A percentile compares a stretch with the other conserved stretches of the same genome.
phyloP scores from a whole-genome alignment of 1,284 basidiomycete genomes.

The Fomitiporia mediterranea region DNA sequence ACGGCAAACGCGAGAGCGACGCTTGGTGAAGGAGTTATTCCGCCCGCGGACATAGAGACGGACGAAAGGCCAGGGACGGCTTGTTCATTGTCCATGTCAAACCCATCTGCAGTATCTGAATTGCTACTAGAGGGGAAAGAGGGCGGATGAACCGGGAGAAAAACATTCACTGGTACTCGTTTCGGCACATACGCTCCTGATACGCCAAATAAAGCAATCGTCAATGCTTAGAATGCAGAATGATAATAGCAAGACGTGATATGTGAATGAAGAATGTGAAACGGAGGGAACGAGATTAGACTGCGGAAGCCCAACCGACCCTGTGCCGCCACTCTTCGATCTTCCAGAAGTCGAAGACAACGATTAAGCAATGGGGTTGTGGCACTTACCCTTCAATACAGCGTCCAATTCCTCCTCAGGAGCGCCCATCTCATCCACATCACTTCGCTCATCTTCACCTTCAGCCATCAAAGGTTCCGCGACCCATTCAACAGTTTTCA shows the following conservation, averaged over 20 bases:
- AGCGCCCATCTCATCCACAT: conserved; percentile 27
- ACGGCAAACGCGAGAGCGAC: conserved; percentile 6
- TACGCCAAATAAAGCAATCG: too few relatives aligned
- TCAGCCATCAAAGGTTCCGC: conserved; percentile 36
- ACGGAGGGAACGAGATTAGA: background rate
- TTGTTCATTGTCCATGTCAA: conserved; percentile 8
- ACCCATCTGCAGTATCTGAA: background rate
- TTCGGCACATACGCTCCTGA: conserved; percentile 14
- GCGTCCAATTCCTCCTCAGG: conserved; percentile 54
- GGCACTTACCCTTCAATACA: conserved; percentile 16
- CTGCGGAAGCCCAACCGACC: background rate
- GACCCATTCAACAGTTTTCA: conserved; percentile 54
- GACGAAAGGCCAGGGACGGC: conserved; percentile 14
- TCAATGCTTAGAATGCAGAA: too few relatives aligned
- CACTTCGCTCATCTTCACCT: conserved; percentile 25
- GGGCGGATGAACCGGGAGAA: conserved; percentile 8
- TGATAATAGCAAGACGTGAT: too few relatives aligned
- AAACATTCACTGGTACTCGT: conserved; percentile 19
- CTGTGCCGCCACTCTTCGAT: background rate
- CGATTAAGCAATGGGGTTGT: too few relatives aligned
- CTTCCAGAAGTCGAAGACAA: background rate
- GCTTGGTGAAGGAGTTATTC: conserved; percentile 5
- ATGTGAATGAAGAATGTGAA: background rate
- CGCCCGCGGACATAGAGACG: background rate
- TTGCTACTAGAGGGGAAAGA: conserved; percentile 1